Percentiles rank a stretch among this genome's conserved stretches.
These are phyloP conservation scores for Clarireedia sp. DNA, from an alignment of 2,329 filamentous ascomycete species.

Conservation along the genomic window DNA sequence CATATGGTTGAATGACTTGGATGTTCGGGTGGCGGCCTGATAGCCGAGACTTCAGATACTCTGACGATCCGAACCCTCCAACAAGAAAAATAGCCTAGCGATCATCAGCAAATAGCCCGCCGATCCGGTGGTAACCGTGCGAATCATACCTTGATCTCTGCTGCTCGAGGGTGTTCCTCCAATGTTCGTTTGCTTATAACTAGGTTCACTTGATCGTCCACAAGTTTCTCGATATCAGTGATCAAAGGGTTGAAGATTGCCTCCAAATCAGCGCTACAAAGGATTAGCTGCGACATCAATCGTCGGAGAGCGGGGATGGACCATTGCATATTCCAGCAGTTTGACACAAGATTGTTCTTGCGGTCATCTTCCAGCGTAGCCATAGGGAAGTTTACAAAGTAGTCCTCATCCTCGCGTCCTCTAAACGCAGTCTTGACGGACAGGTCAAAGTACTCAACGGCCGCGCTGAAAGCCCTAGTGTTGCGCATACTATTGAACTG, in stretches of 20 bases:
- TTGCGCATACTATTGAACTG: constrained; percentile 25
- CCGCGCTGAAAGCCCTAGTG: constrained; percentile 22
- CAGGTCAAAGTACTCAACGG: constrained; percentile 28
- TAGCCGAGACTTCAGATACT: constrained; percentile 32
- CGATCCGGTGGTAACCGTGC: constrained; percentile 13
- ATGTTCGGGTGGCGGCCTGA: constrained; percentile 29
- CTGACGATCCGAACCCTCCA: constrained; percentile 19
- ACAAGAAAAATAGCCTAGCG: constrained; percentile 17
- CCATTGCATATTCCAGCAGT: constrained; percentile 19
- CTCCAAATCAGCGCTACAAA: constrained; percentile 40
- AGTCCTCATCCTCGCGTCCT: constrained; percentile 22
- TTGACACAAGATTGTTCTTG: constrained; percentile 14
- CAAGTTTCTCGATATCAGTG: constrained; percentile 33
- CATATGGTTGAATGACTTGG: constrained; percentile 17
- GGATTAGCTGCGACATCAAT: background rate
- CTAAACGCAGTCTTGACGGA: constrained; percentile 24
- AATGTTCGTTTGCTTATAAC: constrained; percentile 29
- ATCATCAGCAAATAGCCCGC: constrained; percentile 1
- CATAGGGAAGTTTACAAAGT: constrained; percentile 24
- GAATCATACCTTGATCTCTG: constrained; percentile 33
- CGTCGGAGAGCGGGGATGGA: background rate
- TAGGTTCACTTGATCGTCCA: constrained; percentile 36
- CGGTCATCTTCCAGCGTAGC: constrained; percentile 22
- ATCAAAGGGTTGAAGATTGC: constrained; percentile 40
- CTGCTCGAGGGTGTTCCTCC: constrained; percentile 35